Evolutionary conservation across 208 protist species (phyloP).

Genomic region (Polymyxa betae): DNA sequence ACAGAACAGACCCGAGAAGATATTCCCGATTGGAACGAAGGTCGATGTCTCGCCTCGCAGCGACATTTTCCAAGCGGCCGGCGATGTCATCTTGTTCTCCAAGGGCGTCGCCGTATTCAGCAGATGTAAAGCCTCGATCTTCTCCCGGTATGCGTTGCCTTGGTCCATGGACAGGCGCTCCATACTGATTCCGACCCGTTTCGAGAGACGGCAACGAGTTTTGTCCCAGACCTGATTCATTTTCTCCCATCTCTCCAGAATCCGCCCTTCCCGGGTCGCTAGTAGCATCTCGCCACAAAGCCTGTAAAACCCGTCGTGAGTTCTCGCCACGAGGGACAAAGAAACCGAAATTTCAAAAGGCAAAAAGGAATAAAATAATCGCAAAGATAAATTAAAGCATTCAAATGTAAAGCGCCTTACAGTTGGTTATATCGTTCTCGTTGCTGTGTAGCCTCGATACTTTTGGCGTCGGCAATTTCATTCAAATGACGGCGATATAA

Average conservation of each 20-base stretch:
- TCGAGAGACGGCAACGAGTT: background rate
- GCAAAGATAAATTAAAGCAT: too few relatives aligned
- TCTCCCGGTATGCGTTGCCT: constrained; percentile 16
- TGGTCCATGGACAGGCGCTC: background rate
- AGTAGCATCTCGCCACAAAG: background rate
- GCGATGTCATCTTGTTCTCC: constrained; percentile 35
- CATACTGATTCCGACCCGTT: background rate
- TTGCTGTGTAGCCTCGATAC: background rate
- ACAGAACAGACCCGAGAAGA: constrained; percentile 43
- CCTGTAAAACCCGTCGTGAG: background rate
- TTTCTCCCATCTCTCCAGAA: constrained; percentile 5
- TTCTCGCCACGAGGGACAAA: background rate
- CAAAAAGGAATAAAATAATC: too few relatives aligned
- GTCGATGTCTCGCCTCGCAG: constrained; percentile 21
- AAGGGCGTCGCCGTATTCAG: background rate
- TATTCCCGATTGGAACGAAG: constrained; percentile 37
- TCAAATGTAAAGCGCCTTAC: too few relatives aligned
- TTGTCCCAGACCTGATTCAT: background rate
- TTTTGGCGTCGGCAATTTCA: background rate
- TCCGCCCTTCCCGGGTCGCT: background rate
- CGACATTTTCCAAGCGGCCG: background rate
- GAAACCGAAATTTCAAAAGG: background rate
- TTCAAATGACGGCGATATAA: background rate
- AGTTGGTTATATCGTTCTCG: background rate
- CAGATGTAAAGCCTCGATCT: constrained; percentile 10